Base-by-base conservation (phyloP, 2,329 filamentous ascomycete species). In the Lasiodiplodia hormozganensis region DNA sequence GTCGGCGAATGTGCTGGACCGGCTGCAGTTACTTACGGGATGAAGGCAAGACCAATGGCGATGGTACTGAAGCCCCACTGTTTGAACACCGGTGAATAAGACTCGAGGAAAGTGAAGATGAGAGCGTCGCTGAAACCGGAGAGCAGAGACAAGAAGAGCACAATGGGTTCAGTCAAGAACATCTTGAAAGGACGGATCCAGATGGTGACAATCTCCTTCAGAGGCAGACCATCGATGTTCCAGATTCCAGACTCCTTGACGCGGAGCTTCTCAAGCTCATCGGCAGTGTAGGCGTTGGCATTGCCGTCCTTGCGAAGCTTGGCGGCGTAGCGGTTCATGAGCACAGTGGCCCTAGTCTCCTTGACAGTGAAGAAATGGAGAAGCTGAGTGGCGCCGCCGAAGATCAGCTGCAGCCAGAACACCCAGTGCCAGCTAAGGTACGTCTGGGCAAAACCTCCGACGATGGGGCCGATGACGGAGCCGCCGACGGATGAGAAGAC, bases 351-450 rank as follows among this genome's bases (percentile, higher is more conserved):
- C 62, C 92, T 84, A 0, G 92, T 95, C 79, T 96, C 92, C 1
- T 91, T 91, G 4, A 95, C 92, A 8, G 88, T 83, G 60, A 92
- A 74, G 52, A 90, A 79, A 76, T 94, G 91, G 4, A 92, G 74
- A 4, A 87, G 21, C 75, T 94, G 92, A 3, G 92, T 86, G 49
- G 86, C 83, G 12, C 80, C 89, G 21, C 92, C 92, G 65, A 95
- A 89, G 72, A 94, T 93, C 71, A 95, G 86, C 79, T 94, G 91
- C 67, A 94, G 89, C 92, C 92, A 95, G 76, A 94, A 94, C 65
- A 85, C 87, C 89, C 89, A 94, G 71, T 85, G 86, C 89, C 92
- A 93, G 31, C 76, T 69, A 7, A 84, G 72, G 71, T 81, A 80
- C 12, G 78, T 77, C 52, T 85, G 80, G 7, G 87, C 79, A 65